Conservation (phyloP, 2,329 filamentous ascomycete genomes). For the Fusarium sp. region DNA sequence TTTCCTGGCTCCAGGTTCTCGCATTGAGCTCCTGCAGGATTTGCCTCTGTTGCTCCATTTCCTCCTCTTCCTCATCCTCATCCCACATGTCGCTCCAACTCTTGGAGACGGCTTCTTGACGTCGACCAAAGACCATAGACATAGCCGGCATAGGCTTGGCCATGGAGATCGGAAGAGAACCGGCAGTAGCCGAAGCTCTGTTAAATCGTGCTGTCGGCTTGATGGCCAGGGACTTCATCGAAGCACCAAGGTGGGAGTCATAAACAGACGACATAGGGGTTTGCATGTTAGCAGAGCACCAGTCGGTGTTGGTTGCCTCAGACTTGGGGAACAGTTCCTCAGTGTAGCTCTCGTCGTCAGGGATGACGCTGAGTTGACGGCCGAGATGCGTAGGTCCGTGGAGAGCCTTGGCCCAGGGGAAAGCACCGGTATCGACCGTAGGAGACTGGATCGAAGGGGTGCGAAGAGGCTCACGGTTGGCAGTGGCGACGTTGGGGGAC, state of each 20-base stretch:
- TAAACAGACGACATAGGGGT: conserved; percentile 85
- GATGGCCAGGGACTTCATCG: conserved; percentile 78
- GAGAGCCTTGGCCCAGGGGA: conserved; percentile 94
- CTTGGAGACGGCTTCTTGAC: conserved; percentile 86
- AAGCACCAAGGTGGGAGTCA: conserved; percentile 83
- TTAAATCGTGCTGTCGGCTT: conserved; percentile 52
- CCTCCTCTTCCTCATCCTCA: conserved; percentile 81
- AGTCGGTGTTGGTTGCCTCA: conserved; percentile 75
- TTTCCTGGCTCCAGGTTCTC: conserved; percentile 83
- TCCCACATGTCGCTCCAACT: conserved; percentile 99
- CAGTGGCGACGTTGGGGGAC: conserved; percentile 79
- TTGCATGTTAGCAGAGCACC: conserved; percentile 80
- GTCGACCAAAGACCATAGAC: conserved; percentile 82
- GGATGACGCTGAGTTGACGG: conserved; percentile 88
- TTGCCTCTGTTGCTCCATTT: conserved; percentile 65
- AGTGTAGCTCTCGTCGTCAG: conserved; percentile 79
- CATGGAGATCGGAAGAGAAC: conserved; percentile 81
- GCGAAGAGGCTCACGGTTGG: conserved; percentile 93
- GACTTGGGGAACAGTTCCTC: conserved; percentile 89
- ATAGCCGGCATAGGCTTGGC: conserved; percentile 80
- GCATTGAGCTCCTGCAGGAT: conserved; percentile 74
- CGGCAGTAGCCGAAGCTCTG: conserved; percentile 69
- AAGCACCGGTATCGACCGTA: conserved; percentile 80
- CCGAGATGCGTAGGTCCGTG: conserved; percentile 79
- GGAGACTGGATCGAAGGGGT: conserved; percentile 95